These are phyloP conservation scores for Imleria badia DNA, from an alignment of 768 basidiomycete genomes.

Conservation along the genomic window DNA sequence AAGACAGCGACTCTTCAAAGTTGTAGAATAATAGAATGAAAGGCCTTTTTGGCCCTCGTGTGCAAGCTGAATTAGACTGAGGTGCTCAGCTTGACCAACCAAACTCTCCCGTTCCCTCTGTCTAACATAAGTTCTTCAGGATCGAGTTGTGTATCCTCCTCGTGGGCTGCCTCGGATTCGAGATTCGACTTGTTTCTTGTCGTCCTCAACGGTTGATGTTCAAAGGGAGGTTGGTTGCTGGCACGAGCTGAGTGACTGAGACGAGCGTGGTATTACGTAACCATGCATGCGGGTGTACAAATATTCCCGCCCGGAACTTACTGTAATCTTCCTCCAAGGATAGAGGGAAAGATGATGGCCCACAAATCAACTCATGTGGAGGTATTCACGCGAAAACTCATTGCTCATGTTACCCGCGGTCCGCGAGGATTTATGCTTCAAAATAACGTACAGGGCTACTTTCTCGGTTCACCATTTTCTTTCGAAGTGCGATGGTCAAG, in stretches of 20 bases:
- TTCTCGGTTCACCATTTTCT: too few species aligned
- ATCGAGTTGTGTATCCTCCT: constrained; percentile 70
- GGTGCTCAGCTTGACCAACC: constrained; percentile 79
- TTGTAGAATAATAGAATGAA: background rate
- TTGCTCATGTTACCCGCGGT: too few species aligned
- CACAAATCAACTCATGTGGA: too few species aligned
- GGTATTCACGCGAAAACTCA: too few species aligned
- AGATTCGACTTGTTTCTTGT: constrained; percentile 76
- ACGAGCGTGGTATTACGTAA: too few species aligned
- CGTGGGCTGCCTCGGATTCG: constrained; percentile 49
- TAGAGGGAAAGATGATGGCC: too few species aligned
- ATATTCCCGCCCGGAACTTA: too few species aligned
- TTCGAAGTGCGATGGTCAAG: background rate
- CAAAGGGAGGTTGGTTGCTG: background rate
- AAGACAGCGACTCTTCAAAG: background rate
- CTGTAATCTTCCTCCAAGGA: too few species aligned
- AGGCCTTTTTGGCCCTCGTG: background rate
- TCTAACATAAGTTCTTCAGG: constrained; percentile 81
- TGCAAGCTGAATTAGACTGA: background rate
- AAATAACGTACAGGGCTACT: too few species aligned
- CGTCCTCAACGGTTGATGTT: constrained; percentile 44
- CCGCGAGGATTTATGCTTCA: too few species aligned
- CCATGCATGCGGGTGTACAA: too few species aligned
- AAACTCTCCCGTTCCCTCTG: constrained; percentile 71
- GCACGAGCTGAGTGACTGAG: too few species aligned